phyloP scores from a whole-genome alignment of 208 protist genomes.

The Herpetomonas samuelpessoai region DNA sequence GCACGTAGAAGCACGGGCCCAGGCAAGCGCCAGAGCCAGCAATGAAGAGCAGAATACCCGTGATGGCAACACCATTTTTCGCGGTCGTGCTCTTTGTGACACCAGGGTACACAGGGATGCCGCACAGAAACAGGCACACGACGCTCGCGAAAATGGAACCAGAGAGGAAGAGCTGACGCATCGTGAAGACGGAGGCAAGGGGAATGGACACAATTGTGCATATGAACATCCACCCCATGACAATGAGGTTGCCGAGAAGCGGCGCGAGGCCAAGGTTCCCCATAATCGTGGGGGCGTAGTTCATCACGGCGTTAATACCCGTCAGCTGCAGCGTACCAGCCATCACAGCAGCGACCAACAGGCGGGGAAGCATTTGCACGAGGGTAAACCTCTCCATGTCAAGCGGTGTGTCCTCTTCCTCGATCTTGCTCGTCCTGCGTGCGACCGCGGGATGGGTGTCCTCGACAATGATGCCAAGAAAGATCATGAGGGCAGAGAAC shows the following conservation, averaged over 20 bases:
- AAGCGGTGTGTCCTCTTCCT: neutral
- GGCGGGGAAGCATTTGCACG: constrained; percentile 13
- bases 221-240: constrained; percentile 22
- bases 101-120: constrained; percentile 33
- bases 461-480: constrained; percentile 34
- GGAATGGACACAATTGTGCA: constrained; percentile 15
- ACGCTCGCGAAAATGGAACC: constrained; percentile 17
- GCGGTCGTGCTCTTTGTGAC: constrained; percentile 11
- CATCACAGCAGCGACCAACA: constrained; percentile 20
- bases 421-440: neutral
- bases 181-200: constrained; percentile 25
- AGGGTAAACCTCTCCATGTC: constrained; percentile 18
- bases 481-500: constrained; percentile 46
- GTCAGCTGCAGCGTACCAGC: constrained; percentile 36
- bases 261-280: constrained; percentile 22
- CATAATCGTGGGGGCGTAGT: constrained; percentile 48
- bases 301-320: constrained; percentile 56
- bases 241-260: constrained; percentile 35
- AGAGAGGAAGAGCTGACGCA: constrained; percentile 30
- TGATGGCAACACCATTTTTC: constrained; percentile 29
- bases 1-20: constrained; percentile 42
- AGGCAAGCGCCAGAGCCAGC: constrained; percentile 33
- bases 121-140: constrained; percentile 31
- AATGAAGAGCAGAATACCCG: constrained; percentile 46
- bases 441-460: constrained; percentile 14